A percentile compares a stretch with the other conserved stretches of the same genome.
phyloP scores from a whole-genome alignment of 768 basidiomycete species.

The Lanmaoa pseudosensibilis region DNA sequence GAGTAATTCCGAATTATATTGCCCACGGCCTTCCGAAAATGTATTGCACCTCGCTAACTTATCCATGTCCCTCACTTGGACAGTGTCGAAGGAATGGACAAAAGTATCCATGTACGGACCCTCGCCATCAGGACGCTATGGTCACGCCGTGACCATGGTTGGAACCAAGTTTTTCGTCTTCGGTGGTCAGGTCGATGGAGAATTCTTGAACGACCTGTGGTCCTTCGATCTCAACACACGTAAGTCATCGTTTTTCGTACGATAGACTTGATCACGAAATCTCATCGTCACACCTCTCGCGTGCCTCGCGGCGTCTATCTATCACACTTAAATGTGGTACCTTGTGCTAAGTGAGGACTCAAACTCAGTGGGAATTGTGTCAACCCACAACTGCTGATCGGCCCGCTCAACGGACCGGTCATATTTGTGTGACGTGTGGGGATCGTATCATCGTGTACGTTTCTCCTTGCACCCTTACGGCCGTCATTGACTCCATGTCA shows the following conservation, averaged over 20 bases:
- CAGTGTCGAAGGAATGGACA: constrained; percentile 96
- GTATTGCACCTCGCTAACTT: constrained; percentile 3
- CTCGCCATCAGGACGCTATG: constrained; percentile 87
- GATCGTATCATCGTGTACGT: constrained; percentile 84
- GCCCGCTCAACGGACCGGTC: constrained; percentile 88
- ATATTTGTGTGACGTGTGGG: constrained; percentile 79
- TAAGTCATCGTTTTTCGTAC: constrained; percentile 41
- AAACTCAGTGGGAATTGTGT: constrained; percentile 79
- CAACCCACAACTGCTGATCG: constrained; percentile 58
- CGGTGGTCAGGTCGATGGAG: constrained; percentile 93
- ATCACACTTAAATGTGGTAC: background rate
- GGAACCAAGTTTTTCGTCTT: constrained; percentile 93
- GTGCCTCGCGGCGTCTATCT: background rate
- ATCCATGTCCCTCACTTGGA: background rate
- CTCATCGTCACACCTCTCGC: background rate
- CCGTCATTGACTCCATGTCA: constrained; percentile 17
- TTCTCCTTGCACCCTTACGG: constrained; percentile 14
- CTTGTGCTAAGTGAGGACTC: constrained; percentile 61
- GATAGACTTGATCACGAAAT: background rate
- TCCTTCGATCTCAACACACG: constrained; percentile 93
- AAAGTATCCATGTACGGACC: constrained; percentile 74
- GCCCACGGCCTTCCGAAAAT: background rate
- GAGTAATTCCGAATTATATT: constrained; percentile 32
- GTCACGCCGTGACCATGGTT: constrained; percentile 92
- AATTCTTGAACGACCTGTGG: constrained; percentile 95